A percentile compares a stretch with the other conserved stretches of the same genome.
Evolutionary conservation across 2,329 filamentous ascomycete genomes (phyloP).

Genomic region (Alternaria rosae): DNA sequence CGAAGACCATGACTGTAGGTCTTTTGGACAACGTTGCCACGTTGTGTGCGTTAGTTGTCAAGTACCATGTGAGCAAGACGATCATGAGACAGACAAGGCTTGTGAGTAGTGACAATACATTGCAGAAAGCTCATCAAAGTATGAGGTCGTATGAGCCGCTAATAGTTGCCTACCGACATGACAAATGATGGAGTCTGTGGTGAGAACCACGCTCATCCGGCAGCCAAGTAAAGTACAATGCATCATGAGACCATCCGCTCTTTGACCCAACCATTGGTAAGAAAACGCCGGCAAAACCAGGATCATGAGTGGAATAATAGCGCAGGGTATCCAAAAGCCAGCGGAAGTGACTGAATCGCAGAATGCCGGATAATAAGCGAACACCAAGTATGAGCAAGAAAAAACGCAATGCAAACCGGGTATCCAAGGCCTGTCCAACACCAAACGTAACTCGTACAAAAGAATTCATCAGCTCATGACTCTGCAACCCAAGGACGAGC

Average conservation of each 20-base stretch:
- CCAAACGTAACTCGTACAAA: slow-evolving; percentile 10
- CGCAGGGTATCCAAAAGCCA: slow-evolving; percentile 35
- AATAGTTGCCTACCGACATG: background rate
- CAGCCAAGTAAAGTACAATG: slow-evolving; percentile 8
- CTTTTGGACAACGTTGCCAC: background rate
- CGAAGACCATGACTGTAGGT: background rate
- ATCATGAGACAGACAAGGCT: background rate
- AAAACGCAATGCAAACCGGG: slow-evolving; percentile 29
- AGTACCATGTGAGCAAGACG: background rate
- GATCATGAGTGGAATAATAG: slow-evolving; percentile 12
- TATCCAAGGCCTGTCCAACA: slow-evolving; percentile 29
- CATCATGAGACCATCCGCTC: slow-evolving; percentile 4
- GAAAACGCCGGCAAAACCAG: slow-evolving; percentile 5
- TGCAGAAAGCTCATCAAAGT: slow-evolving; percentile 1
- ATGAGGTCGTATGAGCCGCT: background rate
- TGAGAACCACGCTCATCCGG: background rate
- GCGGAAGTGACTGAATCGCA: slow-evolving; percentile 11
- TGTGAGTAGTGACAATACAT: slow-evolving; percentile 4
- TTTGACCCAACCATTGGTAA: slow-evolving; percentile 4
- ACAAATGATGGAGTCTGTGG: background rate
- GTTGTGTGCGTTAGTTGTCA: background rate
- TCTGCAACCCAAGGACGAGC: slow-evolving; percentile 39
- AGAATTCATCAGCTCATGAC: slow-evolving; percentile 17
- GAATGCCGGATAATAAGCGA: slow-evolving; percentile 3
- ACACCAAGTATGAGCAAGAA: background rate